Evolutionary conservation across 495 filamentous ascomycete genomes (phyloP), one percentile per base, ranked within the genome.

Genomic region (Darksidea phi): DNA sequence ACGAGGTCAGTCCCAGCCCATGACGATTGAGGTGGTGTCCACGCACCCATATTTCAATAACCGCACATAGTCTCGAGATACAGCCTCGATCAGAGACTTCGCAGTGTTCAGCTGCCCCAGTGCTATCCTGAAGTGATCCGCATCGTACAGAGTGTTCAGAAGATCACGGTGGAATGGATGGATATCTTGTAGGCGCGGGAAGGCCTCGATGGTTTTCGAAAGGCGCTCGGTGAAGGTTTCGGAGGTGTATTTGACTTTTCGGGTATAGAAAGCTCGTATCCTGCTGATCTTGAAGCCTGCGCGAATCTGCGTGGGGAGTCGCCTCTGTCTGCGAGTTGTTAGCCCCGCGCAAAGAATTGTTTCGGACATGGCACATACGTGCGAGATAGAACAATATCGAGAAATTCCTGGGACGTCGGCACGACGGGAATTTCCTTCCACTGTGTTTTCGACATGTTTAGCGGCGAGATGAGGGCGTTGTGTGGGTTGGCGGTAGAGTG

Each of bases 221-320:
- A 98, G 84, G 77, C 97, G 96, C 67, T 98, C 94, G 54, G 85
- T 84, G 75, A 97, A 97, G 42, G 94, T 97, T 76, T 97, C 92
- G 71, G 93, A 86, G n/a, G 94, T 97, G 74, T 88, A 97, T 74
- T 97, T 98, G 81, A 97, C 94, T 77, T 98, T 97, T 72, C 94
- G 83, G 59, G 91, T 96, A 72, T 59, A 59, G 73, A 54, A 79
- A 85, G 85, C 84, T 80, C 93, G 79, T 69, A 98, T 97, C 81
- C 94, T 86, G 69, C 85, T 90, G 72, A 98, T 97, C 75, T 96
- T 89, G 80, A 98, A 98, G 58, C 94, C 94, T 48, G 91, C 81
- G 69, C 94, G 84, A 69, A 98, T 98, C 77, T 96, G 93, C 25
- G 94, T 98, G 13, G 94, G 94, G 54, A 98, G 78, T 52, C 93